Percentiles rank a stretch among this genome's conserved stretches.
These are phyloP conservation scores for Fusarium pseudograminearum DNA, from an alignment of 2,329 filamentous ascomycete genomes.

Conservation along the genomic window DNA sequence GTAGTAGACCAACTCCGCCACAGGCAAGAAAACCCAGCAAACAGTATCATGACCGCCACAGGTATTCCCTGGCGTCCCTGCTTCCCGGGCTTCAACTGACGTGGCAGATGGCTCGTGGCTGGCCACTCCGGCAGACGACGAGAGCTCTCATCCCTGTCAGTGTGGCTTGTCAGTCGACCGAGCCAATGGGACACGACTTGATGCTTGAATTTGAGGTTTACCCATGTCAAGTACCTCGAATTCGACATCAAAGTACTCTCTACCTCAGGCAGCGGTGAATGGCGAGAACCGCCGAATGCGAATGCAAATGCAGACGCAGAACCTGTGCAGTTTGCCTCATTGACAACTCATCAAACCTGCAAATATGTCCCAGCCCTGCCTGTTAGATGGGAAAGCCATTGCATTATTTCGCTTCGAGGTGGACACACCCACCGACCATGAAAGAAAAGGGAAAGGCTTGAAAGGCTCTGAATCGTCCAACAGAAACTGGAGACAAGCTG, in stretches of 20 bases:
- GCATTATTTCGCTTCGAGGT: constrained; percentile 27
- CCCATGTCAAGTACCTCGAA: constrained; percentile 49
- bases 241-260: constrained; percentile 46
- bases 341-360: constrained; percentile 48
- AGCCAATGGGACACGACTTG: constrained; percentile 35
- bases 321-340: constrained; percentile 43
- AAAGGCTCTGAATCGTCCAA: constrained; percentile 25
- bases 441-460: neutral
- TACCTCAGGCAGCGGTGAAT: constrained; percentile 47
- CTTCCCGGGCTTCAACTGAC: constrained; percentile 50
- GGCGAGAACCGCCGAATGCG: constrained; percentile 7
- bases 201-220: constrained; percentile 30
- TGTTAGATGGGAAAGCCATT: constrained; percentile 21
- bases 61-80: constrained; percentile 48
- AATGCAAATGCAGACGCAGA: constrained; percentile 24
- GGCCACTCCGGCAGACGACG: constrained; percentile 41
- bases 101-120: constrained; percentile 57
- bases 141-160: constrained; percentile 36
- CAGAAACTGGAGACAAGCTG: constrained; percentile 30
- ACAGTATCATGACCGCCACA: constrained; percentile 37
- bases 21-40: constrained; percentile 37
- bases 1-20: constrained; percentile 53
- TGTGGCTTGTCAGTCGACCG: constrained; percentile 41
- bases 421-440: neutral
- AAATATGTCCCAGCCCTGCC: constrained; percentile 36